phyloP scores from a whole-genome alignment of 768 basidiomycete species.

The Amanita subjunquillea region DNA sequence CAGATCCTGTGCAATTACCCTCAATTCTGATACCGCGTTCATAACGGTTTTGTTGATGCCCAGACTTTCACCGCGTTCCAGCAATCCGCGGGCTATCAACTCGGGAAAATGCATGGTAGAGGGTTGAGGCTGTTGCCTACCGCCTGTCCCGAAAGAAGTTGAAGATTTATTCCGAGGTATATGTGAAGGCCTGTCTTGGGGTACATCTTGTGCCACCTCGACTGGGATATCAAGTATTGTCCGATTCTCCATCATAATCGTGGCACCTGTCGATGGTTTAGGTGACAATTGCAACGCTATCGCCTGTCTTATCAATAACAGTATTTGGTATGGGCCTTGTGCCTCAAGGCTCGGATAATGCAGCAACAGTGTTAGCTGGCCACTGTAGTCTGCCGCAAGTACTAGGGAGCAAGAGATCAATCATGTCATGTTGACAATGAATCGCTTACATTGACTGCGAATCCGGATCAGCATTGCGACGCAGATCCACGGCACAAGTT shows the following conservation, averaged over 20 bases:
- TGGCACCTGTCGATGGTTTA: slow-evolving; percentile 64
- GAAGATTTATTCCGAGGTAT: slow-evolving; percentile 9
- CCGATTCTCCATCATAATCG: slow-evolving; percentile 74
- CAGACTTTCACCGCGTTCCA: slow-evolving; percentile 69
- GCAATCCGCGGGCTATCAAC: slow-evolving; percentile 56
- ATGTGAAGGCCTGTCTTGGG: slow-evolving; percentile 9
- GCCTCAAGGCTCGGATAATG: slow-evolving; percentile 55
- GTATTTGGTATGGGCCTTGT: slow-evolving; percentile 21
- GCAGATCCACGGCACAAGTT: slow-evolving; percentile 78
- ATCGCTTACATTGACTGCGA: slow-evolving; percentile 67
- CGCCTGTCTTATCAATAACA: slow-evolving; percentile 80
- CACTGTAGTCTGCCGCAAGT: slow-evolving; percentile 78
- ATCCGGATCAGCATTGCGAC: slow-evolving; percentile 94
- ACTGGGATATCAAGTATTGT: slow-evolving; percentile 64
- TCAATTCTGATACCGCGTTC: slow-evolving; percentile 70
- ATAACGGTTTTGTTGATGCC: slow-evolving; percentile 80
- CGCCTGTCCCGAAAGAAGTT: slow-evolving; percentile 2
- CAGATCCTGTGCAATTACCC: slow-evolving; percentile 31
- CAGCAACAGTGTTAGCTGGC: slow-evolving; percentile 72
- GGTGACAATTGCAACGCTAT: slow-evolving; percentile 67
- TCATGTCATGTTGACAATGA: slow-evolving; percentile 6
- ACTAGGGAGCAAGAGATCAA: slow-evolving; percentile 35
- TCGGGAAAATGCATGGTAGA: slow-evolving; percentile 54
- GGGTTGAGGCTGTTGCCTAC: slow-evolving; percentile 28
- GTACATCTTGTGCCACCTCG: slow-evolving; percentile 37